Base-by-base conservation (phyloP, 768 basidiomycete genomes). In the Lentinus brumalis region DNA sequence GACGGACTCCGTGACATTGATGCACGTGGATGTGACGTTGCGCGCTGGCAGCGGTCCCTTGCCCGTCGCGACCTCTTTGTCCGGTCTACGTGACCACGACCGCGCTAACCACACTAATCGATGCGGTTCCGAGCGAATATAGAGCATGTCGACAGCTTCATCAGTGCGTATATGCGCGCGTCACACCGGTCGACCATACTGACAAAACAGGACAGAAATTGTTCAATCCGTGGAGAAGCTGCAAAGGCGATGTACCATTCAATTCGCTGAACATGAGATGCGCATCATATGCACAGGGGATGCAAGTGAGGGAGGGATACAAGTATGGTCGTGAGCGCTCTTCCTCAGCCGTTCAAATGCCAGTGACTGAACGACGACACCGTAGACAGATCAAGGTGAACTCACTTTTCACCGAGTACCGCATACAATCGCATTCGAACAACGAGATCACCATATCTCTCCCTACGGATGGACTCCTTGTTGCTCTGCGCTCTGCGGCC, bases 241-340 rank as follows among this genome's bases (percentile, higher is more conserved):
- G 18, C 89, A 94, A 73, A 93, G 92, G 74, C 86, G 80, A 79
- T 93, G 90, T 66, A 86, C 92, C 58, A 85, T 95, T 70, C 87
- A 87, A 72, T 91, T 94, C 68, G 86, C 85, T 0, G 86, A 89
- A 67, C 79, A 77, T 14, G 84, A 83, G 40, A 87, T 94, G 79
- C 86, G 87, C 61, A 85, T 95, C 60, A 94, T 96, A 56, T 95
- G 94, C 77, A 88, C 89, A 59, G 83, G 79, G 52, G 90, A 92
- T 56, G 83, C 84, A 41, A 88, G 86, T 66, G 91, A 92, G 66
- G 91, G 90, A 0, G 91, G 91, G 3, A 86, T 93, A 4, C 93
- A 95, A 71, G 91, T 95, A 53, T 95, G 94, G 94, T 83, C 83
- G 85, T 86, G 57, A 56, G 85, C 75, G 18, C 10, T 47, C 21